Percentiles rank a stretch among this genome's conserved stretches.
Conservation (phyloP, 129 eudicot species). For the Dittrichia graveolens region DNA sequence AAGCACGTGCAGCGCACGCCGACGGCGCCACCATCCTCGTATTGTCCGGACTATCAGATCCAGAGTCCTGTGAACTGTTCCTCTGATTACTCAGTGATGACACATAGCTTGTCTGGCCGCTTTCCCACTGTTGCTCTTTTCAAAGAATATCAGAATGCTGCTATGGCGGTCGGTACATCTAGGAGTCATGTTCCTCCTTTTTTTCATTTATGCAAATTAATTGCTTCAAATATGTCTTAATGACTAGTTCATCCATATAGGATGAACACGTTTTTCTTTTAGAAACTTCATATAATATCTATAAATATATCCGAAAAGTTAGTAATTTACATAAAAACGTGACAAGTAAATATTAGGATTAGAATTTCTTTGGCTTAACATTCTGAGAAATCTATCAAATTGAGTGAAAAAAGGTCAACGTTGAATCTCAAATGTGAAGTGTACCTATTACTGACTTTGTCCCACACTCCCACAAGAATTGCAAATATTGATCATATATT, state of each 20-base stretch:
- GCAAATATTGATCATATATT: neutral
- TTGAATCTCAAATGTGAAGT: constrained; percentile 9
- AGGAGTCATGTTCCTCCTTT: neutral
- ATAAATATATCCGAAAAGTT: neutral
- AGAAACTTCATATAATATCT: neutral
- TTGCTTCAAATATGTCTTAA: constrained; percentile 1
- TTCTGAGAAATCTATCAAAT: neutral
- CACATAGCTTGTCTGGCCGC: constrained; percentile 77
- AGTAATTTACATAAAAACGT: neutral
- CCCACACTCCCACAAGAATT: neutral
- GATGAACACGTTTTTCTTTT: constrained; percentile 3
- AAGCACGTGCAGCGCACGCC: constrained; percentile 66
- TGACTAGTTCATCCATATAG: neutral
- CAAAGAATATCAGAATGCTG: constrained; percentile 90
- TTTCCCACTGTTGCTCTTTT: constrained; percentile 77
- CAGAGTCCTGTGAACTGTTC: constrained; percentile 31
- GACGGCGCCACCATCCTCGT: constrained; percentile 39
- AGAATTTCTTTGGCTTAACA: constrained; percentile 6
- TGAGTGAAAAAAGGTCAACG: neutral
- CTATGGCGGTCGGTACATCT: constrained; percentile 67
- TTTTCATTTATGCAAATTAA: constrained; percentile 9
- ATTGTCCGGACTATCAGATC: constrained; percentile 35
- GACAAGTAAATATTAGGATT: neutral
- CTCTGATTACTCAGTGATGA: constrained; percentile 44
- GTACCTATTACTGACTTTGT: constrained; percentile 4